phyloP scores from a whole-genome alignment of 257 asterid species.

The Datura wrightii region DNA sequence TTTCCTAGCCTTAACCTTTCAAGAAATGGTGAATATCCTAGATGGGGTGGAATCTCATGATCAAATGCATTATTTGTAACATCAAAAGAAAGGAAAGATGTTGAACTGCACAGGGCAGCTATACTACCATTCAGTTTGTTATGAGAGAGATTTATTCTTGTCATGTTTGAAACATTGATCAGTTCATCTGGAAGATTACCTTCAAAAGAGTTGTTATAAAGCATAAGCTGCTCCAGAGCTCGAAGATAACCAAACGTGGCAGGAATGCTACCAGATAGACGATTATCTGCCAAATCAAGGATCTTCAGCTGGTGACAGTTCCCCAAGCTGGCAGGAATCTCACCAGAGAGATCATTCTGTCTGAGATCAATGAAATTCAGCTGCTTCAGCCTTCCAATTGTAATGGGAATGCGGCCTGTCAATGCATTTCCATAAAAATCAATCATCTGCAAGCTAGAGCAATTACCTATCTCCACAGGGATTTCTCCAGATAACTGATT shows the following conservation, averaged over 20 bases:
- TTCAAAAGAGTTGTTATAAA: slow-evolving; percentile 79
- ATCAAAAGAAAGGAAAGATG: slow-evolving; percentile 72
- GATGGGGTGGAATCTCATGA: slow-evolving; percentile 64
- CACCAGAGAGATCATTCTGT: slow-evolving; percentile 82
- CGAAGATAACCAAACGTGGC: slow-evolving; percentile 63
- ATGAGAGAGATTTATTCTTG: slow-evolving; percentile 78
- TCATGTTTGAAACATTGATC: slow-evolving; percentile 56
- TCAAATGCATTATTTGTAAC: slow-evolving; percentile 75
- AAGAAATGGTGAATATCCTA: slow-evolving; percentile 72
- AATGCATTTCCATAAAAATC: slow-evolving; percentile 84
- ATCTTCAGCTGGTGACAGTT: slow-evolving; percentile 61
- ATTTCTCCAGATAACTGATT: slow-evolving; percentile 80
- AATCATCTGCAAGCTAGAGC: slow-evolving; percentile 70
- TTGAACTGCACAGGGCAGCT: slow-evolving; percentile 71
- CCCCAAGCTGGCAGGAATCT: slow-evolving; percentile 75
- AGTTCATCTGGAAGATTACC: slow-evolving; percentile 76
- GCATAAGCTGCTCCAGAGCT: slow-evolving; percentile 76
- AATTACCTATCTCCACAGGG: slow-evolving; percentile 80
- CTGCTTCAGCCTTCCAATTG: slow-evolving; percentile 68
- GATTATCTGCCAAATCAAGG: slow-evolving; percentile 88
- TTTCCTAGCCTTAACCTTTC: slow-evolving; percentile 79
- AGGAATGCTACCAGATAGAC: slow-evolving; percentile 72
- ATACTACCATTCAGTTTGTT: slow-evolving; percentile 77
- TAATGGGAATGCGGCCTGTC: slow-evolving; percentile 66
- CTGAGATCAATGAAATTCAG: slow-evolving; percentile 80